These are phyloP conservation scores for Globisporangium rhizosaccharum DNA, from an alignment of 352 stramenopile genomes.

Conservation along the genomic window DNA sequence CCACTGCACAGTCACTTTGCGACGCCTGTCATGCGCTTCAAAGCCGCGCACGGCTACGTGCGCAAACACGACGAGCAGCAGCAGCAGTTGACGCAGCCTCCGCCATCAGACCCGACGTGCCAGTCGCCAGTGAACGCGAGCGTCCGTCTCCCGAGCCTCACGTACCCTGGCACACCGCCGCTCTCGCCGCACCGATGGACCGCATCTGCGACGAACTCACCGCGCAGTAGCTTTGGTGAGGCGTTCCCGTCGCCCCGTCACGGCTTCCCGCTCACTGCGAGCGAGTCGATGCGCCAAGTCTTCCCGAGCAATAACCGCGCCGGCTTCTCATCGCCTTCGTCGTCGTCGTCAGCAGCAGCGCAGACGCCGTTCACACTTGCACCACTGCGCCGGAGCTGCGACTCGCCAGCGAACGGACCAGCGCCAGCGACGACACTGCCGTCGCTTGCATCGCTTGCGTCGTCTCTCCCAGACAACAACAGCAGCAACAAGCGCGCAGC, in stretches of 20 bases:
- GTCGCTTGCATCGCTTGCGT: slow-evolving; percentile 16
- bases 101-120: background rate
- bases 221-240: slow-evolving; percentile 14
- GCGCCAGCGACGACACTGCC: slow-evolving; percentile 8
- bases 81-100: slow-evolving; percentile 14
- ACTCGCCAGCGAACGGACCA: slow-evolving; percentile 12
- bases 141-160: slow-evolving; percentile 44
- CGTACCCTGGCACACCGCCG: slow-evolving; percentile 23
- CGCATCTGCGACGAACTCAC: slow-evolving; percentile 15
- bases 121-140: background rate
- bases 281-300: slow-evolving; percentile 15
- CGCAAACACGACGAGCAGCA: slow-evolving; percentile 19
- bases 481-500: background rate
- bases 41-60: slow-evolving; percentile 56
- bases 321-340: slow-evolving; percentile 5
- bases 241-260: slow-evolving; percentile 11
- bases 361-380: slow-evolving; percentile 21
- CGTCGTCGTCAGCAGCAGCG: slow-evolving; percentile 6
- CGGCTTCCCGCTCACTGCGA: slow-evolving; percentile 17
- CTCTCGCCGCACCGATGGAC: slow-evolving; percentile 38
- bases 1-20: slow-evolving; percentile 32
- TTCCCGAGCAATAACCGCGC: slow-evolving; percentile 19
- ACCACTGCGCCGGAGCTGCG: slow-evolving; percentile 12
- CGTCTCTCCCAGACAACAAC: slow-evolving; percentile 18
- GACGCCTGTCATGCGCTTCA: slow-evolving; percentile 57